Evolutionary conservation across 2,329 filamentous ascomycete genomes (phyloP).

Genomic region (Ramichloridium luteum): DNA sequence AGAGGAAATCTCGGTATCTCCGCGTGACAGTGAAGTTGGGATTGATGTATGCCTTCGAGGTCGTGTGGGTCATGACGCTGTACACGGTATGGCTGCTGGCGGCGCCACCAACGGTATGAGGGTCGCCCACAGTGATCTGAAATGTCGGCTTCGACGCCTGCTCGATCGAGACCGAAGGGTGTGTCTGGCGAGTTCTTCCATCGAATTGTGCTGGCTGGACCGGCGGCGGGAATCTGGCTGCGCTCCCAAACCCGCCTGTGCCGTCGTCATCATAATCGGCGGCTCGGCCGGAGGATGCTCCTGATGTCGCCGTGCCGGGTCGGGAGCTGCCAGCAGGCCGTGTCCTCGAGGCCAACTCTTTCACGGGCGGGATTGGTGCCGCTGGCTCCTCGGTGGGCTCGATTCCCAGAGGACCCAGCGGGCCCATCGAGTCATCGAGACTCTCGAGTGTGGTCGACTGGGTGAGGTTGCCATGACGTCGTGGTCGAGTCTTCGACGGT

Average conservation of each 20-base stretch:
- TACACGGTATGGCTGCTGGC: conserved; percentile 98
- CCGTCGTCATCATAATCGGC: conserved; percentile 57
- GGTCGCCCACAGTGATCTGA: conserved; percentile 83
- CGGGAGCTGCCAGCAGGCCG: conserved; percentile 29
- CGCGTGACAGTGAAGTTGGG: conserved; percentile 87
- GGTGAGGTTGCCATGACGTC: conserved; percentile 58
- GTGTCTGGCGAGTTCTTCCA: conserved; percentile 39
- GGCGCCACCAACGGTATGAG: conserved; percentile 92
- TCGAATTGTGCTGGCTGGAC: conserved; percentile 40
- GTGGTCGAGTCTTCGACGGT: conserved; percentile 34
- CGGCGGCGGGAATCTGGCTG: conserved; percentile 49
- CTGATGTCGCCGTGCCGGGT: conserved; percentile 40
- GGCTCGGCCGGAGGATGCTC: conserved; percentile 36
- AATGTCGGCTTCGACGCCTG: conserved; percentile 89
- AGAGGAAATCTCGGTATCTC: conserved; percentile 91
- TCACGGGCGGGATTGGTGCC: conserved; percentile 44
- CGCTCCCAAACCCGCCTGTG: neutral
- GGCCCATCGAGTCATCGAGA: conserved; percentile 61
- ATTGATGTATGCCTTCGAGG: conserved; percentile 89
- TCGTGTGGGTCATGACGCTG: conserved; percentile 88
- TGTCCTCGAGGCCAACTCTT: conserved; percentile 40
- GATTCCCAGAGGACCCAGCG: conserved; percentile 54
- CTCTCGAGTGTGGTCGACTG: conserved; percentile 69
- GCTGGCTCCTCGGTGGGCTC: conserved; percentile 48
- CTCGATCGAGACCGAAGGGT: conserved; percentile 80